A percentile compares a stretch with the other conserved stretches of the same genome.
These are phyloP conservation scores for Gliomastix tumulicola DNA, from an alignment of 2,329 filamentous ascomycete species.

Conservation along the genomic window DNA sequence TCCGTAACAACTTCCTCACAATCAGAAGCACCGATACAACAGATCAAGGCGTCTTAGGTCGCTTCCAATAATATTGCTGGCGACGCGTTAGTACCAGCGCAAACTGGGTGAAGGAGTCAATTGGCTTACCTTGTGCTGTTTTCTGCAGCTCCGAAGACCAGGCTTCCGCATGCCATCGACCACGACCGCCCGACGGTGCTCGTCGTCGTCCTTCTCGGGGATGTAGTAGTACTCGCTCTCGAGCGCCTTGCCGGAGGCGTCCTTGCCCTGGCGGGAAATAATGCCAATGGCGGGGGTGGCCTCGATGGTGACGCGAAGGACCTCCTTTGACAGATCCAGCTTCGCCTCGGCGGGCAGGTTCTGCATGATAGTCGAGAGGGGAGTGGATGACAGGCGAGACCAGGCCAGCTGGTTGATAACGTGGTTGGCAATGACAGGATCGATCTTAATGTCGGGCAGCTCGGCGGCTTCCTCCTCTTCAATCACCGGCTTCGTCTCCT, in stretches of 20 bases:
- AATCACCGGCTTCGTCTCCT: conserved; percentile 2
- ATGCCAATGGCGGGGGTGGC: conserved; percentile 74
- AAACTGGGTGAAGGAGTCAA: neutral
- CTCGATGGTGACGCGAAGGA: conserved; percentile 67
- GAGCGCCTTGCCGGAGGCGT: conserved; percentile 85
- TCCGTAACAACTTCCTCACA: too few relatives aligned
- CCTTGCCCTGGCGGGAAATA: conserved; percentile 86
- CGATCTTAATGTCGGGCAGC: conserved; percentile 21
- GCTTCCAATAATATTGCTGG: conserved; percentile 67
- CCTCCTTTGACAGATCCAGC: conserved; percentile 50
- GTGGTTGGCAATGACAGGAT: conserved; percentile 63
- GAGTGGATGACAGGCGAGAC: conserved; percentile 85
- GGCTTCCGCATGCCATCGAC: conserved; percentile 83
- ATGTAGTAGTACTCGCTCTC: conserved; percentile 98
- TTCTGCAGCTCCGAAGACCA: conserved; percentile 80
- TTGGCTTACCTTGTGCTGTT: conserved; percentile 84
- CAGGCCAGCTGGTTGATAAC: conserved; percentile 93
- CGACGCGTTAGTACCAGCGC: too few relatives aligned
- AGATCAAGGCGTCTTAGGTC: conserved; percentile 50
- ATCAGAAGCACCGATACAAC: too few relatives aligned
- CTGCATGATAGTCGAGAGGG: conserved; percentile 80
- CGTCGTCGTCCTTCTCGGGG: conserved; percentile 76
- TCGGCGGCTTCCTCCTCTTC: conserved; percentile 10
- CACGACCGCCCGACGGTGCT: conserved; percentile 71
- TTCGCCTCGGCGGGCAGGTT: conserved; percentile 69